A percentile compares a stretch with the other conserved stretches of the same genome.
These are phyloP conservation scores for Colletotrichum caudatum DNA, from an alignment of 2,329 filamentous ascomycete species.

Conservation along the genomic window DNA sequence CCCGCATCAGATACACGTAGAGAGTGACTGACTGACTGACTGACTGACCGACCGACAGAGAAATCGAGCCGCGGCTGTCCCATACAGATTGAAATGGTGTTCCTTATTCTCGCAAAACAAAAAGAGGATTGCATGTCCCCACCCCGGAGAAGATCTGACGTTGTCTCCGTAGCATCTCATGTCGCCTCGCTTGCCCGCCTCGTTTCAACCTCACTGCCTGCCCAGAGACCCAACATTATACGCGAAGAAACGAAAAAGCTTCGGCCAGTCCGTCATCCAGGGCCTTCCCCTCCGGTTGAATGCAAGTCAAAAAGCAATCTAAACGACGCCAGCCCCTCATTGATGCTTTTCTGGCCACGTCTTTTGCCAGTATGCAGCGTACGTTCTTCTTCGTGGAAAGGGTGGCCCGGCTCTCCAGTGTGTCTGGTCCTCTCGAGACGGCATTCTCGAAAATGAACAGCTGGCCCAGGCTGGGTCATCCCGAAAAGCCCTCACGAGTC, in stretches of 20 bases:
- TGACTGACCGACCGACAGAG: background rate
- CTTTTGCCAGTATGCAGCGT: background rate
- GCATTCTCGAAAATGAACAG: slow-evolving; percentile 25
- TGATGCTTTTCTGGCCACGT: slow-evolving; percentile 2
- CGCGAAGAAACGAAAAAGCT: slow-evolving; percentile 28
- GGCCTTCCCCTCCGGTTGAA: background rate
- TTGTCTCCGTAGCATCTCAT: slow-evolving; percentile 4
- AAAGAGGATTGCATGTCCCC: background rate
- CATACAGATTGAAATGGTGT: background rate
- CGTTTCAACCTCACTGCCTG: slow-evolving; percentile 26
- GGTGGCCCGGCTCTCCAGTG: slow-evolving; percentile 7
- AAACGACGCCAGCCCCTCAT: background rate
- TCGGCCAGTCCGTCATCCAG: slow-evolving; percentile 20
- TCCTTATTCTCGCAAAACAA: slow-evolving; percentile 3
- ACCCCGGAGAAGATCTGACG: slow-evolving; percentile 2
- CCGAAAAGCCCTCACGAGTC: slow-evolving; percentile 25
- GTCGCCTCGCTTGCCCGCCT: background rate
- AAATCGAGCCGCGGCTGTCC: slow-evolving; percentile 7
- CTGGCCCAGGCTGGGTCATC: slow-evolving; percentile 38
- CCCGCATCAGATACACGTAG: background rate
- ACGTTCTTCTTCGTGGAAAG: background rate
- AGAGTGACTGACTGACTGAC: background rate
- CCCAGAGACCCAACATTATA: slow-evolving; percentile 1
- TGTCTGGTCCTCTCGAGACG: slow-evolving; percentile 14
- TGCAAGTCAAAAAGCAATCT: background rate